Evolutionary conservation across 2,329 filamentous ascomycete species (phyloP).

Genomic region (Niveomyces coronatus): DNA sequence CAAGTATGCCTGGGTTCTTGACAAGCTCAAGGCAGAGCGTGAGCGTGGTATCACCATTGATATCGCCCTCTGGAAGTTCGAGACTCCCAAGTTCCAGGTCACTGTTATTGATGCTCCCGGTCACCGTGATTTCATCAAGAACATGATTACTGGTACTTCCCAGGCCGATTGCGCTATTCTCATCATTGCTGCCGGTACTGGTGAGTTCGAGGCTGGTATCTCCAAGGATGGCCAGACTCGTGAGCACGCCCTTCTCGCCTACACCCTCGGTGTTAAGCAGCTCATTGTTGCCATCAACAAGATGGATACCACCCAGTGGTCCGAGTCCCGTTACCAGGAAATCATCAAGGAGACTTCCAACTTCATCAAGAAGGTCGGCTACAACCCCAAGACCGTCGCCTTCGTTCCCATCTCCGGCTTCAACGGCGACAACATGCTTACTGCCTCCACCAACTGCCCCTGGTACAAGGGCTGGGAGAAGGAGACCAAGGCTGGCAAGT

Average conservation of each 20-base stretch:
- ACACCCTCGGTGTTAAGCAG: constrained; percentile 99
- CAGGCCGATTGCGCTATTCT: constrained; percentile 99
- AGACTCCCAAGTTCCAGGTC: constrained; percentile 95
- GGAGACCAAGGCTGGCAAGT: constrained; percentile 81
- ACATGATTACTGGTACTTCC: constrained; percentile 99
- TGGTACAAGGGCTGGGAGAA: constrained; percentile 99
- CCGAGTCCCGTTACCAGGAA: constrained; percentile 90
- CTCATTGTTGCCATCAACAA: constrained; percentile 99
- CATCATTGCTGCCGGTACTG: constrained; percentile 99
- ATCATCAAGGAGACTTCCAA: constrained; percentile 99
- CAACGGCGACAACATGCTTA: constrained; percentile 99
- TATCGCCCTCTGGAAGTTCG: constrained; percentile 99
- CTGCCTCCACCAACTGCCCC: constrained; percentile 80
- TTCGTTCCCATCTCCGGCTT: constrained; percentile 99
- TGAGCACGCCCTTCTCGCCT: constrained; percentile 99
- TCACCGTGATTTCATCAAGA: constrained; percentile 99
- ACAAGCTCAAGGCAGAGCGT: constrained; percentile 99
- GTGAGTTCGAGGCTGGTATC: constrained; percentile 99
- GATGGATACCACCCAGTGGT: constrained; percentile 99
- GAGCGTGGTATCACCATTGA: constrained; percentile 99
- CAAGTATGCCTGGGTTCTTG: constrained; percentile 99
- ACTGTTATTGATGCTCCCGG: constrained; percentile 98
- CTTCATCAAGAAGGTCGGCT: constrained; percentile 99
- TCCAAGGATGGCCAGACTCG: constrained; percentile 99
- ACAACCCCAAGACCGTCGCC: constrained; percentile 97